Evolutionary conservation across 1,284 basidiomycete species (phyloP).

Genomic region (Tetrapyrgos nigripes): DNA sequence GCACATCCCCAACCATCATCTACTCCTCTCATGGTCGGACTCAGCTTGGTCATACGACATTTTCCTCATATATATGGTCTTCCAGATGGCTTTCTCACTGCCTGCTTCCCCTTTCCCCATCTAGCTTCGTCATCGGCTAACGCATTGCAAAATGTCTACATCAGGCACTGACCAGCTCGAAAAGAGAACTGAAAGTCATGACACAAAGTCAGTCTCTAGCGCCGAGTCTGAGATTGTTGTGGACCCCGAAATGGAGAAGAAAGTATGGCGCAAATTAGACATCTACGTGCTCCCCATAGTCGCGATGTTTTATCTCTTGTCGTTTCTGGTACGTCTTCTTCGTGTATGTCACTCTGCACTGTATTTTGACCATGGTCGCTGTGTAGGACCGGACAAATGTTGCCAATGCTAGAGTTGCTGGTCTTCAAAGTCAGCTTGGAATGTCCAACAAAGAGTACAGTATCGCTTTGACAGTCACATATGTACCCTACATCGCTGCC

Average conservation of each 20-base stretch:
- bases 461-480: conserved; percentile 58
- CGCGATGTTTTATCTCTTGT: conserved; percentile 29
- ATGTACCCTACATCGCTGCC: conserved; percentile 61
- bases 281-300: conserved; percentile 26
- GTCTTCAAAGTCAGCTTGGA: conserved; percentile 57
- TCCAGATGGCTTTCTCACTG: not conserved
- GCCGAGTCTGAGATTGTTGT: conserved; percentile 1
- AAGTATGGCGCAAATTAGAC: conserved; percentile 30
- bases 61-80: no score
- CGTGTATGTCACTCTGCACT: not conserved
- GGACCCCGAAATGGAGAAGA: conserved; percentile 21
- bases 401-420: conserved; percentile 65
- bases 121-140: not conserved
- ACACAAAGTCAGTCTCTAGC: not conserved
- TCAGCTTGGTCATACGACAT: no score
- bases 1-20: not conserved
- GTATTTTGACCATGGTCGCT: not conserved
- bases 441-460: conserved; percentile 61
- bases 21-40: no score
- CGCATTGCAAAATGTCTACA: not conserved
- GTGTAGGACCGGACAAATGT: conserved; percentile 55
- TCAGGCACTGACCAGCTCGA: not conserved
- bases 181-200: not conserved
- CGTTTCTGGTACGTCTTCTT: conserved; percentile 22
- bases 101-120: not conserved